Percentiles rank a stretch among this genome's conserved stretches.
phyloP scores from a whole-genome alignment of 805 yeast genomes.

The Teunomyces aglyptinius region DNA sequence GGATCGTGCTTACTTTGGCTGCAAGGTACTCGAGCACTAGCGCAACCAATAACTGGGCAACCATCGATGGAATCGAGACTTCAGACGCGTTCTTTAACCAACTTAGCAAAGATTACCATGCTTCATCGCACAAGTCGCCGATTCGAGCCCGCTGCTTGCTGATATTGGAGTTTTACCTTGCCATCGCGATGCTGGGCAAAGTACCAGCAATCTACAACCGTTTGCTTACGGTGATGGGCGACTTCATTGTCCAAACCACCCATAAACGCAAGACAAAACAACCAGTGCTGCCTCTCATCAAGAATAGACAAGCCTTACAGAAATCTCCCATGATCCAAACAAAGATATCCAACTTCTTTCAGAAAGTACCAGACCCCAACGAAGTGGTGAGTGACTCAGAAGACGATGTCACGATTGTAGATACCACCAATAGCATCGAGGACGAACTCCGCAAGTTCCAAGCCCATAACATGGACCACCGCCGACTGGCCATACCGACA shows the following conservation, averaged over 20 bases:
- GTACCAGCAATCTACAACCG: slow-evolving; percentile 3
- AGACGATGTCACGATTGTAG: slow-evolving; percentile 9
- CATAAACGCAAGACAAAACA: slow-evolving; percentile 3
- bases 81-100: slow-evolving; percentile 19
- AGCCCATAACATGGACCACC: slow-evolving; percentile 11
- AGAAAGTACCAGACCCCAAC: slow-evolving; percentile 4
- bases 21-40: slow-evolving; percentile 25
- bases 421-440: slow-evolving; percentile 13
- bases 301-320: neutral
- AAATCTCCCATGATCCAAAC: slow-evolving; percentile 10
- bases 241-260: slow-evolving; percentile 10
- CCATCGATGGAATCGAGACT: slow-evolving; percentile 19
- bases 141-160: slow-evolving; percentile 18
- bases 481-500: neutral
- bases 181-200: neutral
- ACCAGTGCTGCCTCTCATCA: slow-evolving; percentile 7
- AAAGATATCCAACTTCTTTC: slow-evolving; percentile 10
- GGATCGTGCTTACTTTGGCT: slow-evolving; percentile 32
- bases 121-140: slow-evolving; percentile 16
- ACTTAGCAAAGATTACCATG: slow-evolving; percentile 19
- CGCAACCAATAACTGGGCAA: slow-evolving; percentile 20
- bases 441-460: slow-evolving; percentile 18
- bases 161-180: slow-evolving; percentile 13
- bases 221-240: slow-evolving; percentile 8
- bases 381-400: slow-evolving; percentile 27